These are phyloP conservation scores for Colletotrichum musicola DNA, from an alignment of 2,329 filamentous ascomycete species.

Conservation along the genomic window DNA sequence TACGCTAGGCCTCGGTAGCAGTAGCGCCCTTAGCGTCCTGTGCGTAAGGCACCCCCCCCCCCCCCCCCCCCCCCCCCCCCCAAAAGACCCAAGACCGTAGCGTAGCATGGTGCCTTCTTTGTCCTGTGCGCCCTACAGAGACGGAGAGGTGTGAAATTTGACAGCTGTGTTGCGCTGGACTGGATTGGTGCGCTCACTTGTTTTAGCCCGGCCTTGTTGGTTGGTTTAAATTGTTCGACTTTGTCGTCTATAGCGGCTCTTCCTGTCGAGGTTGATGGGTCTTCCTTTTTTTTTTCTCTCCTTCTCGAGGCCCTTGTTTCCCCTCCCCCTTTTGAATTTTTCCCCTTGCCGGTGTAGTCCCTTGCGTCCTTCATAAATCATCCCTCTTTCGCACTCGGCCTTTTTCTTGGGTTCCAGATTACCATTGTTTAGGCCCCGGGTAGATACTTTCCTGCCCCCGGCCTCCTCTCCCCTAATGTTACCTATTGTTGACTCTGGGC, in stretches of 20 bases:
- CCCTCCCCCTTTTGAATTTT: not conserved
- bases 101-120: constrained; percentile 7
- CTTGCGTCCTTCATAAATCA: not conserved
- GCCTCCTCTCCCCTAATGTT: not conserved
- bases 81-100: no score
- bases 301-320: not conserved
- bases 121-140: constrained; percentile 30
- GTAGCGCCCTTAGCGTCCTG: not conserved
- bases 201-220: constrained; percentile 2
- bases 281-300: not conserved
- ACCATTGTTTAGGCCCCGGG: not conserved
- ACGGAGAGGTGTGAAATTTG: constrained; percentile 28
- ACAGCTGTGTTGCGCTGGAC: constrained; percentile 10
- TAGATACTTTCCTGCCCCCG: not conserved
- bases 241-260: constrained; percentile 11
- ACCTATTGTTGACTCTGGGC: not conserved
- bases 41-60: not conserved
- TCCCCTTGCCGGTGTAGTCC: not conserved
- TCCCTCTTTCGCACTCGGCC: not conserved
- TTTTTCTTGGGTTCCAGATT: not conserved
- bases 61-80: no score
- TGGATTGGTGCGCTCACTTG: constrained; percentile 15
- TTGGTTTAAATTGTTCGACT: constrained; percentile 20
- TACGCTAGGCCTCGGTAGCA: constrained; percentile 24
- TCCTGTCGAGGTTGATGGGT: not conserved